These are phyloP conservation scores for Lizonia empirigonia DNA, from an alignment of 2,329 filamentous ascomycete genomes.

Conservation along the genomic window DNA sequence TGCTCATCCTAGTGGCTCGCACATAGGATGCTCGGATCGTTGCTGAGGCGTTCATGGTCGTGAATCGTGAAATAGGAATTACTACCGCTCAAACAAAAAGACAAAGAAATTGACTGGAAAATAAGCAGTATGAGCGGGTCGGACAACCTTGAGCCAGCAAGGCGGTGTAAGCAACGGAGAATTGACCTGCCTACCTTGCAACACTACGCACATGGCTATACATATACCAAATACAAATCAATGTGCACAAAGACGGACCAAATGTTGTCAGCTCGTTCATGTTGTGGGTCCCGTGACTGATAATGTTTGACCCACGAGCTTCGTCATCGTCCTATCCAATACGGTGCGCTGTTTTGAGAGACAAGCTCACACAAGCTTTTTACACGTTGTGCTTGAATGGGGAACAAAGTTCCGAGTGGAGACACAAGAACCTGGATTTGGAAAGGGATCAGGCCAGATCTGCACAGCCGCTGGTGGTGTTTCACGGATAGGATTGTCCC, in stretches of 20 bases:
- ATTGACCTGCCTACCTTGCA: conserved; percentile 3
- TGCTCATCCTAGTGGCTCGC: conserved; percentile 29
- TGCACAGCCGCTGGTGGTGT: conserved; percentile 13
- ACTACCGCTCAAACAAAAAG: not conserved
- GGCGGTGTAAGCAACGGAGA: conserved; percentile 6
- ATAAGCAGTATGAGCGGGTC: not conserved
- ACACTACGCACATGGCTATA: not conserved
- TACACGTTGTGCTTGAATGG: conserved; percentile 14
- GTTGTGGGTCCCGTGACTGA: conserved; percentile 15
- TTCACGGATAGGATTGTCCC: conserved; percentile 9
- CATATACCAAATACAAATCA: conserved; percentile 1
- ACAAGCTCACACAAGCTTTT: conserved; percentile 26
- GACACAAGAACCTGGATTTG: not conserved
- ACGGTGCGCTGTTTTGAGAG: not conserved
- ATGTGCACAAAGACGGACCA: conserved; percentile 1
- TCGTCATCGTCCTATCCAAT: conserved; percentile 9
- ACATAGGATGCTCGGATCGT: conserved; percentile 37
- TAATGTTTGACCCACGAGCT: conserved; percentile 24
- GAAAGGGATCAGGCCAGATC: conserved; percentile 4
- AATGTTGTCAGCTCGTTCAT: conserved; percentile 1
- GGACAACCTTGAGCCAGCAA: conserved; percentile 18
- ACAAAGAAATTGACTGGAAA: not conserved
- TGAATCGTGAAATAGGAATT: conserved; percentile 11
- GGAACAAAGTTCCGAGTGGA: conserved; percentile 5
- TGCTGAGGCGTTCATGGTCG: conserved; percentile 39